phyloP scores from a whole-genome alignment of 1,284 basidiomycete species.

The Trametes sp. region DNA sequence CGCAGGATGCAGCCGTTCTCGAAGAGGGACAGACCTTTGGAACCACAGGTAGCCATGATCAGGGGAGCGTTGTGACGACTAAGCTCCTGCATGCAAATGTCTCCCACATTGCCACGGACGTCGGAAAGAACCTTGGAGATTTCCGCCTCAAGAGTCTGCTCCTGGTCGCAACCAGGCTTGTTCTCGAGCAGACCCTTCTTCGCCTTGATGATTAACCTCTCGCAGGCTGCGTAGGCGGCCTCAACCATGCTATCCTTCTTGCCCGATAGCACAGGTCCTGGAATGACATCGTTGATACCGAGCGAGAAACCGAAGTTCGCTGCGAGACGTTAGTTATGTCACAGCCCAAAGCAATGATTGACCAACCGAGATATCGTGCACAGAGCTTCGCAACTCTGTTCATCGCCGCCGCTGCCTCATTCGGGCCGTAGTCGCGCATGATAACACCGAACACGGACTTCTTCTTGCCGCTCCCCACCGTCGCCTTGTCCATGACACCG shows the following conservation, averaged over 20 bases:
- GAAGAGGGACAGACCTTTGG: slow-evolving; percentile 75
- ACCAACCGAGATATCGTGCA: slow-evolving; percentile 90
- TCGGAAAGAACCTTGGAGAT: slow-evolving; percentile 95
- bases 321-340: slow-evolving; percentile 39
- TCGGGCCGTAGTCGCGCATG: slow-evolving; percentile 94
- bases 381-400: slow-evolving; percentile 95
- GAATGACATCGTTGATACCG: slow-evolving; percentile 99
- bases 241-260: slow-evolving; percentile 92
- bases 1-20: background rate
- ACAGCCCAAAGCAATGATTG: background rate
- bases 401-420: slow-evolving; percentile 96
- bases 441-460: slow-evolving; percentile 99
- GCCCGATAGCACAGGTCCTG: slow-evolving; percentile 81
- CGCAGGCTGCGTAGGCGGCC: slow-evolving; percentile 89
- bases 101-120: slow-evolving; percentile 95
- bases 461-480: slow-evolving; percentile 98
- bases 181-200: slow-evolving; percentile 95
- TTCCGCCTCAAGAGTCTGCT: slow-evolving; percentile 95
- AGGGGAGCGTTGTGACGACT: slow-evolving; percentile 96
- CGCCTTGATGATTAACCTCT: slow-evolving; percentile 87
- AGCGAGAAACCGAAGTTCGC: slow-evolving; percentile 98
- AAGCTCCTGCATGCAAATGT: slow-evolving; percentile 98
- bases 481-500: slow-evolving; percentile 99
- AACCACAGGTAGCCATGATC: slow-evolving; percentile 99
- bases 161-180: slow-evolving; percentile 96